Base-by-base conservation (phyloP, 1,284 basidiomycete genomes). In the Heterobasidion annosum region DNA sequence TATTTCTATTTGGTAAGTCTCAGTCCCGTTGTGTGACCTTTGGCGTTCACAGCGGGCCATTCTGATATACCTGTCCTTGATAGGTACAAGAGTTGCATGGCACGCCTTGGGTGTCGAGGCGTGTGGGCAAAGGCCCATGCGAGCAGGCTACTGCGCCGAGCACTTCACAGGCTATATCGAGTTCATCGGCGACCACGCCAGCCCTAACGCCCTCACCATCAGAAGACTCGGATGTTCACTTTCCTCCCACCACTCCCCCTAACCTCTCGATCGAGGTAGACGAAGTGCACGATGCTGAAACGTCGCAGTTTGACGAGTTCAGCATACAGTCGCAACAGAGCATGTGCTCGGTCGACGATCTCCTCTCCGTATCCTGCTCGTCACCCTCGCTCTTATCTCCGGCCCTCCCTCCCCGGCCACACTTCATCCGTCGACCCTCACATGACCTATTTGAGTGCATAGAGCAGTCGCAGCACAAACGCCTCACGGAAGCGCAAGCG, bases 391-490 rank as follows among this genome's bases (percentile, higher is more conserved):
- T 59, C 25, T 59, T 60, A n/a, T 57, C 60, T 9, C 63, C 61
- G 44, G 62, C 59, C 44, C 59, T 57, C 8, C 61, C 58, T 25
- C 49, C 56, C 7, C 76, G 77, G 19, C 77, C 79, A 4, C 70
- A 72, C 44, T 86, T 85, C 72, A 72, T 78, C 49, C 80, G 90
- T 32, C 80, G 92, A 43, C 78, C 89, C 44, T 93, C 91, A 16
- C 85, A 94, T 67, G 93, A 97, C 65, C 74, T 97, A 48, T 96
- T 96, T 61, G 93, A 96, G 66, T 96, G 90, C 67, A 93, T 96
- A 56, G 93, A 96, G 69, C 88, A 91, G 64, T 83, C 83, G 42
- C 78, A 81, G 60, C 77, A 93, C 65, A 88, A 88, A 60, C 78
- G 86, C 7, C 77, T 96, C 51, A 78, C 80, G n/a, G 92, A 94